These are phyloP conservation scores for Cutaneotrichosporon sp. DNA, from an alignment of 1,284 basidiomycete genomes.

Conservation along the genomic window DNA sequence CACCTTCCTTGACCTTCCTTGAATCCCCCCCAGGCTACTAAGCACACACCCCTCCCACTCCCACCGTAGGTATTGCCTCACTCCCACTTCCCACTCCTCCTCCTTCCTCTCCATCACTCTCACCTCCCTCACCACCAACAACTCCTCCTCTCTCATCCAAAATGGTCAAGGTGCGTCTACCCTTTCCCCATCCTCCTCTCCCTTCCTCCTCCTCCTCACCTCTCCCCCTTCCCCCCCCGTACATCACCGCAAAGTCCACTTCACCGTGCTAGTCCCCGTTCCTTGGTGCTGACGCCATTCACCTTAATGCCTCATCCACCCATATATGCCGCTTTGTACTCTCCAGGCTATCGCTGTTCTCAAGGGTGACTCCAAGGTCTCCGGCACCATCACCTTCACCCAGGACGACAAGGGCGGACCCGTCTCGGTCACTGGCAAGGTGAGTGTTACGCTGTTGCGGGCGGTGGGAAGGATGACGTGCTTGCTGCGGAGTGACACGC, in stretches of 20 bases:
- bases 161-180: slow-evolving; percentile 15
- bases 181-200: neutral
- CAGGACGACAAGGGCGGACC: slow-evolving; percentile 61
- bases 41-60: neutral
- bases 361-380: slow-evolving; percentile 62
- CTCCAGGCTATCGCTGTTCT: slow-evolving; percentile 67
- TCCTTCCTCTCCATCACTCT: slow-evolving; percentile 8
- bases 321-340: slow-evolving; percentile 8
- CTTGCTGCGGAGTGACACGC: neutral
- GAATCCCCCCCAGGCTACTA: neutral
- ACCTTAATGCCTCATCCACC: slow-evolving; percentile 4
- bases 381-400: slow-evolving; percentile 67
- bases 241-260: no score
- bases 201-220: neutral
- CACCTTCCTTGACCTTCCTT: neutral
- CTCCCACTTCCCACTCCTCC: slow-evolving; percentile 2
- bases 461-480: neutral
- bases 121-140: neutral
- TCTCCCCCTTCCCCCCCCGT: no score
- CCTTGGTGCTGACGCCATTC: slow-evolving; percentile 2
- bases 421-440: slow-evolving; percentile 64
- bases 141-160: no score
- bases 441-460: no score
- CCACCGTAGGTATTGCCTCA: neutral
- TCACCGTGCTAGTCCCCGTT: slow-evolving; percentile 1